Evolutionary conservation across 495 filamentous ascomycete genomes (phyloP).

Genomic region (Neurospora sp.): DNA sequence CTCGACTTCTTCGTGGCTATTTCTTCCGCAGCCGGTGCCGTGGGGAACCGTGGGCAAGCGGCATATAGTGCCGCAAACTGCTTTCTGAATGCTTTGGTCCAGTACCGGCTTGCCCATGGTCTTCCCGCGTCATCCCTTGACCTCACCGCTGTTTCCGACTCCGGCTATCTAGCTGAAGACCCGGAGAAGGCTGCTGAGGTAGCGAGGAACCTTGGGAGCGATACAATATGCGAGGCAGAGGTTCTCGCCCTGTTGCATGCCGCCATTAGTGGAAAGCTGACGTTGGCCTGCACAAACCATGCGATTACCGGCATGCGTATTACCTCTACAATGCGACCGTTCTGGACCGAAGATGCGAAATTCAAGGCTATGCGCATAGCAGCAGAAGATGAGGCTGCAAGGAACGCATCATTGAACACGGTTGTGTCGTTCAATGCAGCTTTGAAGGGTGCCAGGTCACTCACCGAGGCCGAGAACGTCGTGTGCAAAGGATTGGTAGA

Average conservation of each 20-base stretch:
- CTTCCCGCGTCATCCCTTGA: conserved; percentile 44
- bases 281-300: conserved; percentile 34
- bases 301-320: conserved; percentile 44
- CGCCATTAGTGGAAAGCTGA: conserved; percentile 33
- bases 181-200: conserved; percentile 37
- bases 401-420: conserved; percentile 23
- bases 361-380: conserved; percentile 39
- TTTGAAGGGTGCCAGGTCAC: conserved; percentile 30
- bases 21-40: conserved; percentile 49
- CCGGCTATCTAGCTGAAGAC: conserved; percentile 45
- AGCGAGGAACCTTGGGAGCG: conserved; percentile 37
- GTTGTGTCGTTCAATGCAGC: conserved; percentile 32
- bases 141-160: conserved; percentile 44
- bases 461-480: conserved; percentile 34
- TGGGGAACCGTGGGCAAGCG: conserved; percentile 52
- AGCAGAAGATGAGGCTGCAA: conserved; percentile 33
- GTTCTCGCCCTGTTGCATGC: conserved; percentile 39
- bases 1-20: conserved; percentile 62
- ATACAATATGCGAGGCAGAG: conserved; percentile 43
- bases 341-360: conserved; percentile 44
- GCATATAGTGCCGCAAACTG: conserved; percentile 57
- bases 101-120: conserved; percentile 34
- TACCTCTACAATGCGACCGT: conserved; percentile 32
- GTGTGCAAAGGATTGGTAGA: conserved; percentile 36
- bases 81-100: conserved; percentile 47